These are phyloP conservation scores for Cenococcum geophilum DNA, from an alignment of 495 filamentous ascomycete genomes.

Conservation along the genomic window DNA sequence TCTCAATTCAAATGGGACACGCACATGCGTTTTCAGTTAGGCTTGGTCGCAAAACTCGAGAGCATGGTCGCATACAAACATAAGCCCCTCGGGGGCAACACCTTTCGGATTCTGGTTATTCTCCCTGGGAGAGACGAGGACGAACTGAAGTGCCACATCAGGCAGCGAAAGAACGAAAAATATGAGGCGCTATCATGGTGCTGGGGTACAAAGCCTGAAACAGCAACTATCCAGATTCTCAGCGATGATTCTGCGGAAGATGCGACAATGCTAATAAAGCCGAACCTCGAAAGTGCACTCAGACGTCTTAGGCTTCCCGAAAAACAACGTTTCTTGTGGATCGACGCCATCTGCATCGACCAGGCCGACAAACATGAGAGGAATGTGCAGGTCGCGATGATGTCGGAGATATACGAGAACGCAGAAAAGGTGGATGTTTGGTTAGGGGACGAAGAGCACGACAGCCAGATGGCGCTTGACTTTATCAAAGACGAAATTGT, in stretches of 20 bases:
- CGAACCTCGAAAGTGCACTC: background rate
- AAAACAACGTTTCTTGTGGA: background rate
- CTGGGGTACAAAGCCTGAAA: background rate
- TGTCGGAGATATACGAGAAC: background rate
- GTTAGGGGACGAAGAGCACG: background rate
- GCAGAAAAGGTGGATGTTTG: background rate
- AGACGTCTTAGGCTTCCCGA: background rate
- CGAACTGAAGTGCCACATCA: background rate
- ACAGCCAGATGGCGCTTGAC: conserved; percentile 18
- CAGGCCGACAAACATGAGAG: background rate
- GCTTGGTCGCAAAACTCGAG: too few species aligned
- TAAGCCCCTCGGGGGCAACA: too few species aligned
- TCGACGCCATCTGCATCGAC: conserved; percentile 1
- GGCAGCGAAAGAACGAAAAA: background rate
- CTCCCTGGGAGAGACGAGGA: too few species aligned
- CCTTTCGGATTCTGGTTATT: too few species aligned
- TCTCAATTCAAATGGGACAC: too few species aligned
- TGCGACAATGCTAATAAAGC: background rate
- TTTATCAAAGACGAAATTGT: conserved; percentile 36
- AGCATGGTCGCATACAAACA: too few species aligned
- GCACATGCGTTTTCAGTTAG: too few species aligned
- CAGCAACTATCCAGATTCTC: background rate
- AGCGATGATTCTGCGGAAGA: background rate
- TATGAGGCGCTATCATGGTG: background rate
- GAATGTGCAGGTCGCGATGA: background rate